A percentile compares a stretch with the other conserved stretches of the same genome.
These are phyloP conservation scores for Cyclocybe cylindracea DNA, from an alignment of 768 basidiomycete species.

Conservation along the genomic window DNA sequence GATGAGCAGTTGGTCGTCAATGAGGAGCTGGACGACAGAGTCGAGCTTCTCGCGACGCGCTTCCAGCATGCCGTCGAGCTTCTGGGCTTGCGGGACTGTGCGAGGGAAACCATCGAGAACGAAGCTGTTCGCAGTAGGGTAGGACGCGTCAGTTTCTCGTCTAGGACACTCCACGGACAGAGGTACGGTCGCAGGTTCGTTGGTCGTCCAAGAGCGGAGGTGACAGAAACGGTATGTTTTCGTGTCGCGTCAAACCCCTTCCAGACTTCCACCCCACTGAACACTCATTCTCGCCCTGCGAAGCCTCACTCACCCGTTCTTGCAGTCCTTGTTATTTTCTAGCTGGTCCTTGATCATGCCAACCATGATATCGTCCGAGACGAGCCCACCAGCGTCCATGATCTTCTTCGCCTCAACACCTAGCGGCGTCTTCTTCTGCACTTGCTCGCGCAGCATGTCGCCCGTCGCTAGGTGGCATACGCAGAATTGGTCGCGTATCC, in stretches of 20 bases:
- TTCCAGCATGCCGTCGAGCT: slow-evolving; percentile 89
- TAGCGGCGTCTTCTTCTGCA: slow-evolving; percentile 80
- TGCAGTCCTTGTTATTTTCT: slow-evolving; percentile 88
- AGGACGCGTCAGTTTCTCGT: slow-evolving; percentile 17
- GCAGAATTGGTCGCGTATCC: slow-evolving; percentile 89
- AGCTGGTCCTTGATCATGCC: slow-evolving; percentile 97
- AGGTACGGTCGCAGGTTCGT: not conserved
- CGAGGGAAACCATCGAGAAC: slow-evolving; percentile 99
- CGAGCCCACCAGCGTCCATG: slow-evolving; percentile 96
- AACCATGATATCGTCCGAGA: slow-evolving; percentile 96
- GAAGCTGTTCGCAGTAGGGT: slow-evolving; percentile 59
- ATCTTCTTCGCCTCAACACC: slow-evolving; percentile 95
- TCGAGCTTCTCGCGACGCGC: slow-evolving; percentile 85
- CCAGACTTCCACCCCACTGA: not conserved
- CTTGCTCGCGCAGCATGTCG: slow-evolving; percentile 97
- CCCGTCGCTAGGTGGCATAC: slow-evolving; percentile 98
- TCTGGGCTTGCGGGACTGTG: slow-evolving; percentile 94
- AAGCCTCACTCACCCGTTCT: slow-evolving; percentile 78
- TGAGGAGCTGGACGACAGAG: slow-evolving; percentile 88
- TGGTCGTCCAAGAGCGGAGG: not conserved
- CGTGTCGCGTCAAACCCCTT: not conserved
- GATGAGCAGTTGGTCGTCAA: slow-evolving; percentile 94
- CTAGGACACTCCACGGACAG: not conserved
- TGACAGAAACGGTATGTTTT: not conserved
- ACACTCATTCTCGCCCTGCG: not conserved